Conservation (phyloP, 306 rosid species). For the Medicago ruthenica region DNA sequence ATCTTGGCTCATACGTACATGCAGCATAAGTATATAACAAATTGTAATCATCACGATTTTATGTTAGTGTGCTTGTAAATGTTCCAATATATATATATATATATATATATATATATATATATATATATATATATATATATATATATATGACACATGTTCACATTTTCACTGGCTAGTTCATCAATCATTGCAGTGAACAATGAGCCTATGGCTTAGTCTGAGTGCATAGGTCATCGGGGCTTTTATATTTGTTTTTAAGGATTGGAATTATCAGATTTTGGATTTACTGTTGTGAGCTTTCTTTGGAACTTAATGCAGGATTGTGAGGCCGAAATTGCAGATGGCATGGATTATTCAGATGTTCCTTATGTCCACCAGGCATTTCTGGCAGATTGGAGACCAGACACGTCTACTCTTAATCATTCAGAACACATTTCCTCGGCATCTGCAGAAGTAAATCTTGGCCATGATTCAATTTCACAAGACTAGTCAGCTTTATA, state of each 20-base stretch:
- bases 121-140: conserved; percentile 7
- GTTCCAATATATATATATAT: background rate
- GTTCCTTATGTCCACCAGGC: conserved; percentile 80
- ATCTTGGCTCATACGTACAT: conserved; percentile 35
- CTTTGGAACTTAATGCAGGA: conserved; percentile 60
- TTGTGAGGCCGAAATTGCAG: conserved; percentile 59
- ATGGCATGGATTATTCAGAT: conserved; percentile 58
- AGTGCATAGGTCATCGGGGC: conserved; percentile 19
- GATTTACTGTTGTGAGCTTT: conserved; percentile 25
- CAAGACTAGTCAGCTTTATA: conserved; percentile 45
- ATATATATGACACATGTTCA: conserved; percentile 23
- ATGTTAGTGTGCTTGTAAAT: conserved; percentile 13
- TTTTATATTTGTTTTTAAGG: conserved; percentile 39
- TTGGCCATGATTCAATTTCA: conserved; percentile 45
- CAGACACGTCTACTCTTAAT: conserved; percentile 47
- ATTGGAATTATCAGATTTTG: conserved; percentile 38
- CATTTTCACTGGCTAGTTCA: conserved; percentile 30
- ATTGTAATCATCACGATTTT: conserved; percentile 21
- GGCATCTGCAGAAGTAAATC: conserved; percentile 54
- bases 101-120: conserved; percentile 6
- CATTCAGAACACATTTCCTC: conserved; percentile 49
- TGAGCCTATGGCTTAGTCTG: conserved; percentile 25
- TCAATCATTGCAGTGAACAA: conserved; percentile 29
- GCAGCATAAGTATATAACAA: conserved; percentile 1
- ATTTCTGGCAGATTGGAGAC: conserved; percentile 90